A percentile compares a stretch with the other conserved stretches of the same genome.
phyloP scores from a whole-genome alignment of 306 rosid genomes.

The Castanea sativa region DNA sequence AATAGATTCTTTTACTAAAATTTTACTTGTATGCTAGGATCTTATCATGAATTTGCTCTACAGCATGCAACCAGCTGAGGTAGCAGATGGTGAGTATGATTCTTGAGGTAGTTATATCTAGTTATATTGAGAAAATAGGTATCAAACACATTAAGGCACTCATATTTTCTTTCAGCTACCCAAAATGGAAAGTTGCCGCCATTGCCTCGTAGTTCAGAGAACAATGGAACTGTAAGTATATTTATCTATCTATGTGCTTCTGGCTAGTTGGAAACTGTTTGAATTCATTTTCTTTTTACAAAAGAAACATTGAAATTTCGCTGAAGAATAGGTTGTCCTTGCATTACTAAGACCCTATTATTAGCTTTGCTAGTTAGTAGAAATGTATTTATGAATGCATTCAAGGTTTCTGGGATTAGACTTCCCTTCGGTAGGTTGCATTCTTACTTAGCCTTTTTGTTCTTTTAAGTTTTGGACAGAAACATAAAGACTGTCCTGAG shows the following conservation, averaged over 20 bases:
- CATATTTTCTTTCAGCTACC: slow-evolving; percentile 51
- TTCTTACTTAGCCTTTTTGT: neutral
- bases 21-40: slow-evolving; percentile 59
- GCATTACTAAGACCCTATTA: neutral
- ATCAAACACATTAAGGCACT: slow-evolving; percentile 19
- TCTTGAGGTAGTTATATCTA: slow-evolving; percentile 2
- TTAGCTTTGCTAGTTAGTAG: neutral
- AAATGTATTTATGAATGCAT: neutral
- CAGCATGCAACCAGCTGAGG: slow-evolving; percentile 74
- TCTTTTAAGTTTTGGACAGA: neutral
- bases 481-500: neutral
- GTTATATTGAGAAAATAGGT: slow-evolving; percentile 11
- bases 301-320: neutral
- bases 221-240: slow-evolving; percentile 78
- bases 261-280: neutral
- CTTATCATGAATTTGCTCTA: slow-evolving; percentile 69
- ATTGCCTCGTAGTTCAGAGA: slow-evolving; percentile 70
- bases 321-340: neutral
- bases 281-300: neutral
- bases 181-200: slow-evolving; percentile 93
- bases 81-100: slow-evolving; percentile 67
- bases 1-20: slow-evolving; percentile 19
- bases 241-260: slow-evolving; percentile 1
- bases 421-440: neutral
- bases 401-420: neutral